Evolutionary conservation across 495 filamentous ascomycete genomes (phyloP), one percentile per base, ranked within the genome.

Genomic region (Astrocystis sublimbata): DNA sequence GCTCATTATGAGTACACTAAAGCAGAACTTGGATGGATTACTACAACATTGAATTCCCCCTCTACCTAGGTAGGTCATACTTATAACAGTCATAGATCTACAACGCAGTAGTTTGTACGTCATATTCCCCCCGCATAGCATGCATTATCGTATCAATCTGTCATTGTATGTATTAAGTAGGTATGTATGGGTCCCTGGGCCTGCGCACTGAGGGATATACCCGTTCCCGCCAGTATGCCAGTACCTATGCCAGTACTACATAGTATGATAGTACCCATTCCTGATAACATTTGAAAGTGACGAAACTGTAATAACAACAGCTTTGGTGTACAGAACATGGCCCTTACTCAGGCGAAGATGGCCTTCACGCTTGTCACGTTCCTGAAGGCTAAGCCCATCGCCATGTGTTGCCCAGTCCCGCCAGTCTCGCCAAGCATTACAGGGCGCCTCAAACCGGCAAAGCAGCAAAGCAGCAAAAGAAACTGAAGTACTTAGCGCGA

Each of bases 11-110:
- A 19, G 12, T 30, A 10, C 15, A 17, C 24, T 42, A 15, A 19
- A 23, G 36, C 52, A 42, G 36, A 31, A 42, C n/a, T n/a, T 28
- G 15, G 15, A 42, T 31, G 36, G 52, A 56, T 56, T 56, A 56
- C 52, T 56, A 15, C 21, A 13, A 12, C 2, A 10, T n/a, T 38
- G 8, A n/a, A 13, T 10, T 47, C n/a, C 45, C 45, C 23, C 24
- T 28, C 45, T 15, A 47, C 17, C 4, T n/a, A n/a, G n/a, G n/a
- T n/a, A n/a, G n/a, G n/a, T n/a, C n/a, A n/a, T n/a, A n/a, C n/a
- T n/a, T n/a, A n/a, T n/a, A 30, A 49, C 46, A 49, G 13, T 42
- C 36, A 42, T 42, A 17, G 38, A 45, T 45, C 26, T 26, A 15
- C 33, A 6, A n/a, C 21, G 19, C 6, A 23, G n/a, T 26, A 40